phyloP scores from a whole-genome alignment of 768 basidiomycete genomes.

The Rhodotorula sphaerocarpa region DNA sequence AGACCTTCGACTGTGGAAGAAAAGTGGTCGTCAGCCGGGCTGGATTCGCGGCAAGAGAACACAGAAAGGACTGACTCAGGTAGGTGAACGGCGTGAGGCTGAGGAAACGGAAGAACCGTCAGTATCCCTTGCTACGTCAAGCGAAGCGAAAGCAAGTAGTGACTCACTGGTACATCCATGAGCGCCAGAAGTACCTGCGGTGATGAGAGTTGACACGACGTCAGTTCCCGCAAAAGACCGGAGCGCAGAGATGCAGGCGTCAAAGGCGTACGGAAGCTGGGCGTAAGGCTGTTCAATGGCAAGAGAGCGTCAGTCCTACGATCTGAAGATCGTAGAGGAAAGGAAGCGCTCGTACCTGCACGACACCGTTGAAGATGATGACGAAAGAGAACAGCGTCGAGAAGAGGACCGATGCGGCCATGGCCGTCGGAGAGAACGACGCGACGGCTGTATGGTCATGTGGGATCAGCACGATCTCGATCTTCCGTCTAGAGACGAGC shows the following conservation, averaged over 20 bases:
- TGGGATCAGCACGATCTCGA: conserved; percentile 42
- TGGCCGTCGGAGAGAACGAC: conserved; percentile 55
- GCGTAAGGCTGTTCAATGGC: background rate
- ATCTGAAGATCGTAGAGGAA: too few species aligned
- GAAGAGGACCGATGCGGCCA: conserved; percentile 52
- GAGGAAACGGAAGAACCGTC: background rate
- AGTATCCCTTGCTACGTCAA: too few species aligned
- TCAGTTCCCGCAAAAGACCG: too few species aligned
- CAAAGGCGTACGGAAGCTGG: background rate
- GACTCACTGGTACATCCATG: conserved; percentile 53
- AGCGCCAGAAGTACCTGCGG: conserved; percentile 53
- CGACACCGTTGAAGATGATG: conserved; percentile 60
- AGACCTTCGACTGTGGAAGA: conserved; percentile 56
- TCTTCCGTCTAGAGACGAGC: background rate
- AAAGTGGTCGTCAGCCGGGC: conserved; percentile 46
- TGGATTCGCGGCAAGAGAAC: too few species aligned
- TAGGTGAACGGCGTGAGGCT: conserved; percentile 23
- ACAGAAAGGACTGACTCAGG: conserved; percentile 13
- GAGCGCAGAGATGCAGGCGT: too few species aligned
- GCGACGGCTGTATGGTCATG: conserved; percentile 58
- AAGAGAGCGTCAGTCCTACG: background rate
- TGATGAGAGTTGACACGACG: too few species aligned
- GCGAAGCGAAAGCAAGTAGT: background rate
- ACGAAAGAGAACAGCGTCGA: conserved; percentile 52
- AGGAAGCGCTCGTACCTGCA: conserved; percentile 48